phyloP scores from a whole-genome alignment of 192 early-diverging fungal species.

The Coemansia sp. region DNA sequence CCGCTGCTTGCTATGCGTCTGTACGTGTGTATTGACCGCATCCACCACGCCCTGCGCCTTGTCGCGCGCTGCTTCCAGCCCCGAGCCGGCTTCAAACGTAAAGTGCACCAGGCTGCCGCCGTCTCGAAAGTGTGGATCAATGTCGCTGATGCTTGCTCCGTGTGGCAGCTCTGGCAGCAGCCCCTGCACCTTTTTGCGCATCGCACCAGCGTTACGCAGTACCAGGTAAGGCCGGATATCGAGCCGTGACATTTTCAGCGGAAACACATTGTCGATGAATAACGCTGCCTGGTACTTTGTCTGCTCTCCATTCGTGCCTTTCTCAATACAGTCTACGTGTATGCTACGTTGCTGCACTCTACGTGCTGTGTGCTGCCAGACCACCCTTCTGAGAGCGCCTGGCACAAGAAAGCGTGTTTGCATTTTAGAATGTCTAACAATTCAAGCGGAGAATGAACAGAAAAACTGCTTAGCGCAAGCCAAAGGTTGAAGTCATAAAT shows the following conservation, averaged over 20 bases:
- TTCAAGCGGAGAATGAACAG: background rate
- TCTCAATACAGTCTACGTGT: constrained; percentile 26
- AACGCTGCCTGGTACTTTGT: constrained; percentile 43
- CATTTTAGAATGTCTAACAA: background rate
- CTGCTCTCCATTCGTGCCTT: background rate
- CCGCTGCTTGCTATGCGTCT: constrained; percentile 57
- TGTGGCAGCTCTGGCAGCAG: constrained; percentile 43
- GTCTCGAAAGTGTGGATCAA: constrained; percentile 44
- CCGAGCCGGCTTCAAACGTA: constrained; percentile 18
- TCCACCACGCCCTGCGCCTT: constrained; percentile 26
- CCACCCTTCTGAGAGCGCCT: background rate
- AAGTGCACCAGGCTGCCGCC: constrained; percentile 51
- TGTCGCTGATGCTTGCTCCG: constrained; percentile 22
- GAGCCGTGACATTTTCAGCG: constrained; percentile 44
- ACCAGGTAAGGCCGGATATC: constrained; percentile 51
- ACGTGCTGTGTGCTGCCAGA: background rate
- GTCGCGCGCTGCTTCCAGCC: constrained; percentile 12
- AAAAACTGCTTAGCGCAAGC: background rate
- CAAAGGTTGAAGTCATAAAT: no score
- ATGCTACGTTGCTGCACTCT: constrained; percentile 9
- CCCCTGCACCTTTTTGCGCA: constrained; percentile 23
- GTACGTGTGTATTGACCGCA: constrained; percentile 54
- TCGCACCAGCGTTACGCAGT: constrained; percentile 30
- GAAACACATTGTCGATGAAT: constrained; percentile 54
- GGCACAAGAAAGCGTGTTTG: background rate